These are phyloP conservation scores for Pestalotiopsis fici DNA, from an alignment of 2,329 filamentous ascomycete species.

Conservation along the genomic window DNA sequence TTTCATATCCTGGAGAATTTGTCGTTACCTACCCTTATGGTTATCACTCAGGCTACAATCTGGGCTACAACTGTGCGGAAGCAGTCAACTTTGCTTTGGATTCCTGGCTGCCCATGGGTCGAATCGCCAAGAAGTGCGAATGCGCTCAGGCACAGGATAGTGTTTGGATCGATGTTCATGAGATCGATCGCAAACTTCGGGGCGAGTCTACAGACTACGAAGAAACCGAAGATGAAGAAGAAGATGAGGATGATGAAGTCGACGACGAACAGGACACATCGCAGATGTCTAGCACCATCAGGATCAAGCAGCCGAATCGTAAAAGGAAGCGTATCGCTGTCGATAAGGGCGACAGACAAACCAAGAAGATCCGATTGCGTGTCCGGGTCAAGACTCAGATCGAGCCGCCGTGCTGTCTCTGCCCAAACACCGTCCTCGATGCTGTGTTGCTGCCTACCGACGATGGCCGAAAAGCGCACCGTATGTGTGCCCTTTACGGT, in stretches of 20 bases:
- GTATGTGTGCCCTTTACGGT: conserved; percentile 85
- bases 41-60: conserved; percentile 96
- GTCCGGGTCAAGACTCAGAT: conserved; percentile 69
- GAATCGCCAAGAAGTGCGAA: conserved; percentile 94
- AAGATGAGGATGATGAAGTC: conserved; percentile 64
- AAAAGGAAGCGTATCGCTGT: conserved; percentile 67
- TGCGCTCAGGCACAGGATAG: conserved; percentile 95
- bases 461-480: conserved; percentile 83
- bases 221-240: conserved; percentile 73
- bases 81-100: conserved; percentile 98
- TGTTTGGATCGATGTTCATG: conserved; percentile 96
- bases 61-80: conserved; percentile 98
- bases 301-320: conserved; percentile 56
- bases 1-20: conserved; percentile 96
- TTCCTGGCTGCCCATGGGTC: conserved; percentile 91
- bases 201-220: conserved; percentile 87
- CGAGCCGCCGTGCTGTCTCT: conserved; percentile 85
- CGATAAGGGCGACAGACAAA: conserved; percentile 53
- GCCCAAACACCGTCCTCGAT: conserved; percentile 84
- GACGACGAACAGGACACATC: conserved; percentile 58
- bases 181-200: conserved; percentile 90
- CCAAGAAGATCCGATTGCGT: conserved; percentile 78
- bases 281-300: conserved; percentile 69
- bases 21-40: conserved; percentile 98
- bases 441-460: conserved; percentile 85